Evolutionary conservation across 805 yeast genomes (phyloP), one percentile per base, ranked within the genome.

Genomic region (Yueomyces sp.): DNA sequence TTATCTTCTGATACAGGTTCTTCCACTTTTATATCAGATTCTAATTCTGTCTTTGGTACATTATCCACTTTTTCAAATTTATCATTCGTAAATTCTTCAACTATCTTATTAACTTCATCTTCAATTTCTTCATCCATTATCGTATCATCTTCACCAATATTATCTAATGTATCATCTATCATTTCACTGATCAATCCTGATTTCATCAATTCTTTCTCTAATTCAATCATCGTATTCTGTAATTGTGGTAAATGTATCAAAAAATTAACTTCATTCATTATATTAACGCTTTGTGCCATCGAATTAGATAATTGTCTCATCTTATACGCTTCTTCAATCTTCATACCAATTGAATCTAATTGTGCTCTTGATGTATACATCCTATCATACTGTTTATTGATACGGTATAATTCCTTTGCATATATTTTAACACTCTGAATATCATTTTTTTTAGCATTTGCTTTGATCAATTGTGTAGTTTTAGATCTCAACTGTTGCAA

Each of bases 101-200:
- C 63, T 28, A 85, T 76, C 59, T 76, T 74, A 47, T 81, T 76
- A 26, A 85, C 79, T 53, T 73, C 77, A 26, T 72, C 75, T 38
- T 70, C 76, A 31, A 76, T 77, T 49, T 77, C 83, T 26, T 79
- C 81, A 44, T 83, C 90, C 38, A 69, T 70, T 19, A 19, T 19
- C 19, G 19, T 19, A 44, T 74, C 81, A 38, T 75, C 70, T 46
- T 77, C 84, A 26, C 74, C 81, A 26, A 73, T 79, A 45, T 76
- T 64, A 47, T 88, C 97, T 47, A 90, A 69, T 48, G 85, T 78
- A 57, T 92, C 99, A 45, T 84, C 86, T 58, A 88, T 80, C 97
- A 92, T 92, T 58, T 92, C 98, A 51, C 85, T 85, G 43, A 92
- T 86, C 39, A 92, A 74, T 0, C 92, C 92, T 9, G 84, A 76